Evolutionary conservation across 2,329 filamentous ascomycete species (phyloP).

Genomic region (Fusarium sp.): DNA sequence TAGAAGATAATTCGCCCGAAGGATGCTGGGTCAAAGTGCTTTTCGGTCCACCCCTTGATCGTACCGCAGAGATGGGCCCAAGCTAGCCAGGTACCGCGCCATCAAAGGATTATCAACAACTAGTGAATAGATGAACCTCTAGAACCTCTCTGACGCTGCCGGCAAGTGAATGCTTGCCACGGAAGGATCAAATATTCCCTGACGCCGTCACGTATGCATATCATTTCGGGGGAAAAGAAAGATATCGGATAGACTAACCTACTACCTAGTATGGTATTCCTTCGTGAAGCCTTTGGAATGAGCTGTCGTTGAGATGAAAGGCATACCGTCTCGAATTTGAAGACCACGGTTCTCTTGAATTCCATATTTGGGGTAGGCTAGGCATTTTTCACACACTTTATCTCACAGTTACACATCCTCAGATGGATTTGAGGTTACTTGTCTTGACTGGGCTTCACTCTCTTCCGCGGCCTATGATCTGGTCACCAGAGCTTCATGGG

Average conservation of each 20-base stretch:
- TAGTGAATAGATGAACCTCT: neutral
- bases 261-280: neutral
- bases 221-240: neutral
- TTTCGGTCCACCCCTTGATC: constrained; percentile 19
- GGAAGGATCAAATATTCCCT: neutral
- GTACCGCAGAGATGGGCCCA: constrained; percentile 12
- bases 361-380: neutral
- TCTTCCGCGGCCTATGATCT: neutral
- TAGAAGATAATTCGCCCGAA: constrained; percentile 18
- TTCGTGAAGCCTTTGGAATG: neutral
- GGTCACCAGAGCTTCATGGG: neutral
- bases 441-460: neutral
- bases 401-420: neutral
- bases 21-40: constrained; percentile 20
- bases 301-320: neutral
- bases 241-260: neutral
- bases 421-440: neutral
- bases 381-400: neutral
- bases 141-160: neutral
- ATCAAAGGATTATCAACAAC: constrained; percentile 2
- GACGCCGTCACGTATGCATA: constrained; percentile 1
- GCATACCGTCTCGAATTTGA: neutral
- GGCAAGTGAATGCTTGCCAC: neutral
- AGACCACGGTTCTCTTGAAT: neutral
- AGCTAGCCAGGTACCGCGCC: neutral